Conservation (phyloP, 2,329 filamentous ascomycete genomes). For the Beauveria medogensis region DNA sequence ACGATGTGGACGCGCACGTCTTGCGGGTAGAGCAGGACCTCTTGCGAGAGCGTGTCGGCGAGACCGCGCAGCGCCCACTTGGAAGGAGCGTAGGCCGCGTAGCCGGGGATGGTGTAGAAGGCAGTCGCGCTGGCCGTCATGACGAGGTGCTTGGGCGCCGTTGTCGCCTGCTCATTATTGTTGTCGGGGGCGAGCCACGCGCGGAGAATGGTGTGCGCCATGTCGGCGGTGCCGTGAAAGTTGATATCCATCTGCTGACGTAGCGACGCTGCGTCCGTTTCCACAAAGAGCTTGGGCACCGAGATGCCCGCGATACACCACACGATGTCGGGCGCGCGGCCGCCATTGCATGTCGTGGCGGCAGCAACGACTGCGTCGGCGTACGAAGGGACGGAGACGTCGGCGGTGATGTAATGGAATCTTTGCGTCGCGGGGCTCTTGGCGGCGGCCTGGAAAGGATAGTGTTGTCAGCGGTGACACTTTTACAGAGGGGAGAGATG, state of each 20-base stretch:
- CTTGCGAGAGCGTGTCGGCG: constrained; percentile 74
- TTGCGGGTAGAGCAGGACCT: constrained; percentile 79
- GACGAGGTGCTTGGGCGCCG: constrained; percentile 65
- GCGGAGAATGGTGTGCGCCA: constrained; percentile 70
- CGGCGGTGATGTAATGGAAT: constrained; percentile 77
- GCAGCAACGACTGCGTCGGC: constrained; percentile 62
- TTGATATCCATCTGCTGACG: constrained; percentile 84
- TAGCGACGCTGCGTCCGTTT: constrained; percentile 58
- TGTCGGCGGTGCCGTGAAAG: constrained; percentile 80
- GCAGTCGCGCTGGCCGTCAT: constrained; percentile 75
- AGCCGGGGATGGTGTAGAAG: constrained; percentile 72
- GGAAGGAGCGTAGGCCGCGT: constrained; percentile 71
- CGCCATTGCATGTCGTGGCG: constrained; percentile 71
- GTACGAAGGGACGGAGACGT: constrained; percentile 65
- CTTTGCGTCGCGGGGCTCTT: constrained; percentile 58
- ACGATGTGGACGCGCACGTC: constrained; percentile 75
- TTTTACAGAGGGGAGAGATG: constrained; percentile 1
- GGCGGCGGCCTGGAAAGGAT: constrained; percentile 51
- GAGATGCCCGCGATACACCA: constrained; percentile 82
- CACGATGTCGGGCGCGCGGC: constrained; percentile 67
- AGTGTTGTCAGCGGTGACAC: constrained; percentile 8
- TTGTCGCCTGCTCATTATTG: constrained; percentile 20
- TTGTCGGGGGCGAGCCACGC: constrained; percentile 58
- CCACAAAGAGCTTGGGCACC: constrained; percentile 67
- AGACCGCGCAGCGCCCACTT: constrained; percentile 81